Percentiles rank a stretch among this genome's conserved stretches.
Conservation (phyloP, 331 rosid genomes). For the Cydonia oblonga region DNA sequence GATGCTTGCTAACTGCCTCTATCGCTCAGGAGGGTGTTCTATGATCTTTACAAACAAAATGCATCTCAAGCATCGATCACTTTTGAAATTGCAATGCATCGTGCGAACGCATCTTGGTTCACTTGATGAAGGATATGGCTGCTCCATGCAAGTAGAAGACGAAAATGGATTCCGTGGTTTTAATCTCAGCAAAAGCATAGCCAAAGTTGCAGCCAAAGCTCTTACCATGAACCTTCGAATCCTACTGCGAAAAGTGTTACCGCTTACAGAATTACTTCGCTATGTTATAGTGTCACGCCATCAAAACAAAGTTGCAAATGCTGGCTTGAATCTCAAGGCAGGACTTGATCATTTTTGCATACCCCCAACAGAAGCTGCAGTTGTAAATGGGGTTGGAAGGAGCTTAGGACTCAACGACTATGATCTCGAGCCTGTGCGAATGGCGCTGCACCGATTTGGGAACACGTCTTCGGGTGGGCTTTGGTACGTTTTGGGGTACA, state of each 20-base stretch:
- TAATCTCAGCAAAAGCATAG: conserved; percentile 45
- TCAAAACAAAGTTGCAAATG: neutral
- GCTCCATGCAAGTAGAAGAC: conserved; percentile 66
- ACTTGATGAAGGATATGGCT: conserved; percentile 52
- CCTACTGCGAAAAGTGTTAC: conserved; percentile 42
- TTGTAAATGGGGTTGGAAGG: conserved; percentile 61
- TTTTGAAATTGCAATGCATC: conserved; percentile 47
- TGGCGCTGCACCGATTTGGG: conserved; percentile 79
- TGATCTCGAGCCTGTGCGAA: conserved; percentile 70
- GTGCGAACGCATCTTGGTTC: conserved; percentile 58
- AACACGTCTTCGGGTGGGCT: conserved; percentile 72
- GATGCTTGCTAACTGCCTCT: conserved; percentile 75
- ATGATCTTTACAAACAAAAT: conserved; percentile 58
- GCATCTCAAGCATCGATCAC: conserved; percentile 19
- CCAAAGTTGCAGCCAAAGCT: conserved; percentile 51
- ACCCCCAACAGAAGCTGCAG: conserved; percentile 72
- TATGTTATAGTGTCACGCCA: neutral
- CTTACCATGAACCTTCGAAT: conserved; percentile 37
- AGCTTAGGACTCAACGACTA: conserved; percentile 43
- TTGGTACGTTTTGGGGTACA: conserved; percentile 87
- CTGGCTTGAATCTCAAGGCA: conserved; percentile 40
- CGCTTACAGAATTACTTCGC: conserved; percentile 35
- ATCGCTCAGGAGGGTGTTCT: conserved; percentile 67
- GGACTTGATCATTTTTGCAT: conserved; percentile 74
- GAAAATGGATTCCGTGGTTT: conserved; percentile 46